Percentiles rank a stretch among this genome's conserved stretches.
phyloP scores from a whole-genome alignment of 768 basidiomycete species.

The Phaffia australis region DNA sequence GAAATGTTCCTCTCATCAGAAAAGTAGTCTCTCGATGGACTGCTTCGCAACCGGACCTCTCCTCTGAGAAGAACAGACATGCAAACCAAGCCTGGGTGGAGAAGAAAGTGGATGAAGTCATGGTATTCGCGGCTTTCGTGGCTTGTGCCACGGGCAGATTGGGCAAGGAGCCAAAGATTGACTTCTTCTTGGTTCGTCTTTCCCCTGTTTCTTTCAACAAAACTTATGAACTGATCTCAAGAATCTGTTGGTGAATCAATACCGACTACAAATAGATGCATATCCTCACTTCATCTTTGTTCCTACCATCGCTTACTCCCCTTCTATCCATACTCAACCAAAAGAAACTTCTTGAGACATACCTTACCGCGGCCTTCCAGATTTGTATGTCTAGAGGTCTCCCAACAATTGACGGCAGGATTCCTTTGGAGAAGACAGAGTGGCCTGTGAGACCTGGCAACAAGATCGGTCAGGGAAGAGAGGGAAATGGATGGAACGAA shows the following conservation, averaged over 20 bases:
- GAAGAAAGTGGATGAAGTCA: neutral
- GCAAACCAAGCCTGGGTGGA: neutral
- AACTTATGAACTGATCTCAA: neutral
- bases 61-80: no score
- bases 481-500: constrained; percentile 4
- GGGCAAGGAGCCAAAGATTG: constrained; percentile 17
- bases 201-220: neutral
- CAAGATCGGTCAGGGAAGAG: neutral
- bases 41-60: no score
- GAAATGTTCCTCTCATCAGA: neutral
- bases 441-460: neutral
- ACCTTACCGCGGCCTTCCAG: constrained; percentile 4
- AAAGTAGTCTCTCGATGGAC: constrained; percentile 3
- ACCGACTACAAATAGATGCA: constrained; percentile 18
- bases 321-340: constrained; percentile 5
- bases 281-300: constrained; percentile 21
- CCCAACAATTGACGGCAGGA: constrained; percentile 4
- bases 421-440: neutral
- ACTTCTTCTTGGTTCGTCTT: constrained; percentile 20
- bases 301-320: constrained; percentile 4
- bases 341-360: constrained; percentile 13
- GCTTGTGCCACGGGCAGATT: constrained; percentile 12
- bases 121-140: constrained; percentile 10
- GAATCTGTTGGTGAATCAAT: no score
- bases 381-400: constrained; percentile 14